These are phyloP conservation scores for Crithidia sp. DNA, from an alignment of 208 protist genomes.

Conservation along the genomic window DNA sequence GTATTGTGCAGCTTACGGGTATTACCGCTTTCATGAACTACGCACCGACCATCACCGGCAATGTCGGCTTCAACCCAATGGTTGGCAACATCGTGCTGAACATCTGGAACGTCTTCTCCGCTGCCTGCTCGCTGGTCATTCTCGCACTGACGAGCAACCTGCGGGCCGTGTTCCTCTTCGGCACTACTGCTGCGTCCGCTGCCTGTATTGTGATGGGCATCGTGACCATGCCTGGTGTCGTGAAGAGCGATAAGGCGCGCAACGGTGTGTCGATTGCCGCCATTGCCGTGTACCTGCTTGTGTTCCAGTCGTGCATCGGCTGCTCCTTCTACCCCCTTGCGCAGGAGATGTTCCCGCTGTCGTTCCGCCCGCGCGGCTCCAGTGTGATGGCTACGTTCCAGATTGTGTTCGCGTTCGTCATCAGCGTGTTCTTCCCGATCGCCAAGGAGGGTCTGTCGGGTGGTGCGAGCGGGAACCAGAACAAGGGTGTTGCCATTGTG, in stretches of 20 bases:
- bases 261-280: constrained; percentile 73
- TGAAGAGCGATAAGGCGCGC: constrained; percentile 45
- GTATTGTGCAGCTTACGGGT: constrained; percentile 78
- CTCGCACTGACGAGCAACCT: constrained; percentile 61
- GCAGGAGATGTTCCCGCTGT: constrained; percentile 80
- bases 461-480: constrained; percentile 72
- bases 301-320: constrained; percentile 76
- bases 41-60: constrained; percentile 74
- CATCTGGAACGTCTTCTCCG: constrained; percentile 83
- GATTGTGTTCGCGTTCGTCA: constrained; percentile 84
- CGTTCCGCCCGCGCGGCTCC: constrained; percentile 67
- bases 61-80: constrained; percentile 59
- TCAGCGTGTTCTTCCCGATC: constrained; percentile 86
- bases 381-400: constrained; percentile 68
- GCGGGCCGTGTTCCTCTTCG: constrained; percentile 66
- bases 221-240: constrained; percentile 68
- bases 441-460: constrained; percentile 72
- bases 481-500: constrained; percentile 78
- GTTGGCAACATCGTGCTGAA: constrained; percentile 81
- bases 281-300: constrained; percentile 77
- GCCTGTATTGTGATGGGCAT: constrained; percentile 73
- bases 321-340: constrained; percentile 81
- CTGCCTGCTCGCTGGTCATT: constrained; percentile 60
- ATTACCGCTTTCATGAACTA: constrained; percentile 90
- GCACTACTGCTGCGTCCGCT: constrained; percentile 50